Conservation (phyloP, 208 protist genomes). For the Trypanosoma caninum region DNA sequence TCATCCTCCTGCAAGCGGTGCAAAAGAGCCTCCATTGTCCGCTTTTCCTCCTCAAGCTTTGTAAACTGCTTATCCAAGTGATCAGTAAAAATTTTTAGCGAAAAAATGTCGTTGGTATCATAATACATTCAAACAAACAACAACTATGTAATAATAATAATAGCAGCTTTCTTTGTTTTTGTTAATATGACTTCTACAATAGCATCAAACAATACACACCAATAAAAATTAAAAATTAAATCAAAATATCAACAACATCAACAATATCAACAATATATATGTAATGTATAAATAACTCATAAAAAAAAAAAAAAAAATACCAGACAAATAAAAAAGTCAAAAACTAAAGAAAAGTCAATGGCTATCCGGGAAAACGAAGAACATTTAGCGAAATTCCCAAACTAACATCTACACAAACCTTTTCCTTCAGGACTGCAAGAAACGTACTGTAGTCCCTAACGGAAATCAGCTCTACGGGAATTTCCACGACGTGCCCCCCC, state of each 20-base stretch:
- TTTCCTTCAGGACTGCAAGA: background rate
- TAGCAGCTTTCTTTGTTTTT: too few relatives aligned
- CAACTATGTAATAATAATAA: too few relatives aligned
- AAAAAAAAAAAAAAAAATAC: background rate
- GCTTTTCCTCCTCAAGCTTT: conserved; percentile 48
- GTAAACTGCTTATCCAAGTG: conserved; percentile 27
- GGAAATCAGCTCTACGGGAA: conserved; percentile 20
- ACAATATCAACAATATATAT: too few relatives aligned
- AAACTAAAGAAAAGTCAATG: background rate
- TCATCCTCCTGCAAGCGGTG: conserved; percentile 32
- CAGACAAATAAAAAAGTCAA: background rate
- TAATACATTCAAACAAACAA: conserved; percentile 1
- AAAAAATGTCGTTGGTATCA: background rate
- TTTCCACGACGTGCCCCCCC: conserved; percentile 15
- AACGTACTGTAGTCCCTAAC: conserved; percentile 4
- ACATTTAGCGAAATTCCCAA: conserved; percentile 14
- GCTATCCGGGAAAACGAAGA: background rate
- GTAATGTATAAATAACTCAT: too few relatives aligned
- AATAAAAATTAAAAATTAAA: too few relatives aligned
- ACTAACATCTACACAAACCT: conserved; percentile 14
- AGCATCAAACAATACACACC: too few relatives aligned
- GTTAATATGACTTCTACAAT: too few relatives aligned
- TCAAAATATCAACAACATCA: too few relatives aligned
- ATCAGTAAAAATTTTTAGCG: conserved; percentile 3
- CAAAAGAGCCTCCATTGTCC: conserved; percentile 24